A percentile compares a stretch with the other conserved stretches of the same genome.
These are phyloP conservation scores for Tinospora cordifolia DNA, from an alignment of 164 flowering plant species.

Conservation along the genomic window DNA sequence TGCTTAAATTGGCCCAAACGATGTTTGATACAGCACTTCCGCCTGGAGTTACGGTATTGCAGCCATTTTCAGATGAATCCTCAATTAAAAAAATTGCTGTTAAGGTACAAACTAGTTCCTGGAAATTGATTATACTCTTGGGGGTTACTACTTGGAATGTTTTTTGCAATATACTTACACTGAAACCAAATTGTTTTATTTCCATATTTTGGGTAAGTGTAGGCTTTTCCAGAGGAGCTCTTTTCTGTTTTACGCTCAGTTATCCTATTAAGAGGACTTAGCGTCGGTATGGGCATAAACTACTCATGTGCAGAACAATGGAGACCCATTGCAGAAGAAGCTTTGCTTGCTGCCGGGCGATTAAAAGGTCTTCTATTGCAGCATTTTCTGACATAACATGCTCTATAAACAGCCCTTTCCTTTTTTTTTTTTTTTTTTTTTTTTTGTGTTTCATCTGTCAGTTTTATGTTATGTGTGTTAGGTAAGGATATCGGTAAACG, in stretches of 20 bases:
- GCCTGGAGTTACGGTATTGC: constrained; percentile 68
- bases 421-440: background rate
- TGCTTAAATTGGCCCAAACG: constrained; percentile 64
- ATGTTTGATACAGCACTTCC: constrained; percentile 94
- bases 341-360: constrained; percentile 55
- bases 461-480: constrained; percentile 19
- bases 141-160: background rate
- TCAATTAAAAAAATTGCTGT: constrained; percentile 73
- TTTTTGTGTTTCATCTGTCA: background rate
- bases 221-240: constrained; percentile 90
- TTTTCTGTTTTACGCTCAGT: constrained; percentile 89
- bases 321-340: constrained; percentile 94
- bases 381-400: background rate
- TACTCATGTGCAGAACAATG: constrained; percentile 89
- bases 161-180: background rate
- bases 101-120: constrained; percentile 32
- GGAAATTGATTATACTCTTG: background rate
- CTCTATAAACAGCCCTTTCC: background rate
- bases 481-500: constrained; percentile 30
- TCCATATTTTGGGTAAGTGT: background rate
- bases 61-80: constrained; percentile 85
- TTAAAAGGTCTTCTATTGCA: constrained; percentile 37
- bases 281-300: constrained; percentile 86
- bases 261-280: constrained; percentile 81
- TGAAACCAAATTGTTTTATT: background rate